Conservation (phyloP, 1,284 basidiomycete genomes). For the Rhodotorula glutinis region DNA sequence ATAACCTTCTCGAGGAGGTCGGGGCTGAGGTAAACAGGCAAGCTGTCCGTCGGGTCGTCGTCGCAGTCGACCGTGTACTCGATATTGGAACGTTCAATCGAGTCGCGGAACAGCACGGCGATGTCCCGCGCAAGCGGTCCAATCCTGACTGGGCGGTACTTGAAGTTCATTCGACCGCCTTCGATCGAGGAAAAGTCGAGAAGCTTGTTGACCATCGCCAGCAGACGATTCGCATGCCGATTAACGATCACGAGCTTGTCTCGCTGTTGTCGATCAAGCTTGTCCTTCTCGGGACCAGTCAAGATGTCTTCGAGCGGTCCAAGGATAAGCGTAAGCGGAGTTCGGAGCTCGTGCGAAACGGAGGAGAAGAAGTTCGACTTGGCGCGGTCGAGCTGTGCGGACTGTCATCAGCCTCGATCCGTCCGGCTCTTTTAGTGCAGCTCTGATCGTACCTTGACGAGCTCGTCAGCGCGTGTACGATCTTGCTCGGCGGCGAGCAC, state of each 20-base stretch:
- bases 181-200: constrained; percentile 42
- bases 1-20: constrained; percentile 52
- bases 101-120: constrained; percentile 49
- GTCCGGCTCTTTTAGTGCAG: too few species aligned
- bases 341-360: constrained; percentile 50
- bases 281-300: constrained; percentile 39
- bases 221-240: constrained; percentile 28
- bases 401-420: too few species aligned
- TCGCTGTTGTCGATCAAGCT: constrained; percentile 42
- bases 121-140: constrained; percentile 50
- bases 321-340: constrained; percentile 50
- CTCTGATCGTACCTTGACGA: constrained; percentile 43
- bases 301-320: constrained; percentile 41
- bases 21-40: constrained; percentile 47
- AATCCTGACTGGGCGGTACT: constrained; percentile 49
- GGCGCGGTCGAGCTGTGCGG: constrained; percentile 48
- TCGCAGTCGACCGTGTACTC: constrained; percentile 49
- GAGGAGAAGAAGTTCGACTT: constrained; percentile 45
- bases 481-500: constrained; percentile 46
- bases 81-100: constrained; percentile 45
- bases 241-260: constrained; percentile 44
- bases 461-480: constrained; percentile 48
- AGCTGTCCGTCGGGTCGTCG: constrained; percentile 38
- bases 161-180: constrained; percentile 45
- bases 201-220: constrained; percentile 37